A percentile compares a stretch with the other conserved stretches of the same genome.
Evolutionary conservation across 495 filamentous ascomycete genomes (phyloP).

Genomic region (Aspergillus egyptiacus): DNA sequence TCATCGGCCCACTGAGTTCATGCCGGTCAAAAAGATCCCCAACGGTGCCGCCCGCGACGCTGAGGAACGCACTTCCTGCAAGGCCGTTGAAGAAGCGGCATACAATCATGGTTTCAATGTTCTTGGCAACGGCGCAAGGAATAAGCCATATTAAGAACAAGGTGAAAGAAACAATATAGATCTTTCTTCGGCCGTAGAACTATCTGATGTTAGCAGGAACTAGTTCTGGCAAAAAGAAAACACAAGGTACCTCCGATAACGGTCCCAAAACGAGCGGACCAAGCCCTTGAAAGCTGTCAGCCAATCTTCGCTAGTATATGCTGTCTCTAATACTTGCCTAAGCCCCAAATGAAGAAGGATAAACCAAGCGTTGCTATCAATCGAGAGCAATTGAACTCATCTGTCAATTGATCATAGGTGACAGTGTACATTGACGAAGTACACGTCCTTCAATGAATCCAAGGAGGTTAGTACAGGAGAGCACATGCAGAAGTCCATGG

Average conservation of each 20-base stretch:
- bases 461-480: conserved; percentile 8
- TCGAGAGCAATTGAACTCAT: conserved; percentile 64
- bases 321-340: conserved; percentile 24
- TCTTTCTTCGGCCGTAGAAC: conserved; percentile 83
- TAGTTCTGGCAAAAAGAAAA: background rate
- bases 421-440: conserved; percentile 84
- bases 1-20: conserved; percentile 70
- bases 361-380: conserved; percentile 74
- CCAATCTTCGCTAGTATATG: background rate
- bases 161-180: conserved; percentile 73
- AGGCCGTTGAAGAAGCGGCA: conserved; percentile 81
- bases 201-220: conserved; percentile 29
- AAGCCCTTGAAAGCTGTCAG: conserved; percentile 41
- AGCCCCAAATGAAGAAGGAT: conserved; percentile 72
- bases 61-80: conserved; percentile 80
- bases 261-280: conserved; percentile 69
- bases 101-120: conserved; percentile 77
- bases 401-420: conserved; percentile 74
- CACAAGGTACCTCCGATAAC: conserved; percentile 47
- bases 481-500: background rate
- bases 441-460: conserved; percentile 57
- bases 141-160: conserved; percentile 83
- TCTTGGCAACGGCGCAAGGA: conserved; percentile 79
- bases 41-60: conserved; percentile 85
- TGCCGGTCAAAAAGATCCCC: conserved; percentile 79